phyloP scores from a whole-genome alignment of 371 early-diverging fungal species.

The Mucor lusitanicus region DNA sequence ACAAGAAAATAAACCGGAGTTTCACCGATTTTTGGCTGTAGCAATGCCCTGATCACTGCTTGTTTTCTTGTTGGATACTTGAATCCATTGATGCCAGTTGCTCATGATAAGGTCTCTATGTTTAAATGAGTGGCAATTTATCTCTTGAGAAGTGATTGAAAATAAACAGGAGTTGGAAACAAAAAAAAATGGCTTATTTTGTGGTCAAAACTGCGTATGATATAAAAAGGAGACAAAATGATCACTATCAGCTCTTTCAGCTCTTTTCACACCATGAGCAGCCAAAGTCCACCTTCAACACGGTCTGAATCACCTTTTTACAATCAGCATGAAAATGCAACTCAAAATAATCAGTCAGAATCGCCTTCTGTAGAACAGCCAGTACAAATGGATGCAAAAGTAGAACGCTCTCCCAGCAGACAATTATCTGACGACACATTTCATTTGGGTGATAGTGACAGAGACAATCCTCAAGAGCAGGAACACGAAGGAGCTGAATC shows the following conservation, averaged over 20 bases:
- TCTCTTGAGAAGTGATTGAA: too few species aligned
- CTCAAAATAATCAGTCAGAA: background rate
- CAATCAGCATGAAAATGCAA: background rate
- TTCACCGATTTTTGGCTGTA: too few species aligned
- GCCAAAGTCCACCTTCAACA: background rate
- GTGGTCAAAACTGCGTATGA: background rate
- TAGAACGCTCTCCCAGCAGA: too few species aligned
- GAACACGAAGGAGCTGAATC: too few species aligned
- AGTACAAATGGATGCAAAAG: too few species aligned
- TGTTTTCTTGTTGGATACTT: background rate
- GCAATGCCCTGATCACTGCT: too few species aligned
- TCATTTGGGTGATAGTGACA: too few species aligned
- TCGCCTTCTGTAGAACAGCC: too few species aligned
- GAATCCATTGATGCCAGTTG: background rate
- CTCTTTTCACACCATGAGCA: background rate
- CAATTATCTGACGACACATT: too few species aligned
- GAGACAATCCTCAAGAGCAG: too few species aligned
- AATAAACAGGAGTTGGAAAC: too few species aligned
- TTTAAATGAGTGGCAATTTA: background rate
- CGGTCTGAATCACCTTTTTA: background rate
- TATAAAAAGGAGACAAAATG: background rate
- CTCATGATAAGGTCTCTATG: background rate
- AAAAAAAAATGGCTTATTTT: background rate
- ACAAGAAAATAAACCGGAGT: too few species aligned
- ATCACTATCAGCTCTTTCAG: background rate